A percentile compares a stretch with the other conserved stretches of the same genome.
Evolutionary conservation across 2,329 filamentous ascomycete genomes (phyloP).

Genomic region (Hypoxylon sp.): DNA sequence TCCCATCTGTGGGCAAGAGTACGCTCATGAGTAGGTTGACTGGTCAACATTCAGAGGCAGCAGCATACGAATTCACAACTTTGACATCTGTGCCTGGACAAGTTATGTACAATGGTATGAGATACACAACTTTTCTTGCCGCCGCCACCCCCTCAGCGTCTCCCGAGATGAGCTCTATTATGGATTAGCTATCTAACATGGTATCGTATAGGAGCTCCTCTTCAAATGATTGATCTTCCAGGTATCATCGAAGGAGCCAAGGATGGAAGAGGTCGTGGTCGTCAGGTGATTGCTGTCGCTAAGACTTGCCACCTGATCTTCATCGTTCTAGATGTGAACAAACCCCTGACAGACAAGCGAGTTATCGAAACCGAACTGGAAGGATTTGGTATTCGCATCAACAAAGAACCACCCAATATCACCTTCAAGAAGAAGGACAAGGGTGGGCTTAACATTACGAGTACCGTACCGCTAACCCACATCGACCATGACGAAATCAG

Average conservation of each 20-base stretch:
- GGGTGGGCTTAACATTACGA: slow-evolving; percentile 96
- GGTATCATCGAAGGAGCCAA: slow-evolving; percentile 99
- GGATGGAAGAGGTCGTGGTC: slow-evolving; percentile 96
- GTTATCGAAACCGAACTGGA: slow-evolving; percentile 96
- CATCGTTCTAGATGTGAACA: slow-evolving; percentile 98
- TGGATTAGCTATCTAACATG: slow-evolving; percentile 34
- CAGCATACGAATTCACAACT: slow-evolving; percentile 98
- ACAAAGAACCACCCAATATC: slow-evolving; percentile 97
- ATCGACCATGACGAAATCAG: slow-evolving; percentile 98
- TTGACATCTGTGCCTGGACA: slow-evolving; percentile 97
- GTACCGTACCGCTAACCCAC: slow-evolving; percentile 89
- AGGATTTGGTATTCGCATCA: slow-evolving; percentile 97
- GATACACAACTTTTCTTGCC: slow-evolving; percentile 25
- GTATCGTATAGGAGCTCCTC: slow-evolving; percentile 76
- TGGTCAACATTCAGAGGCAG: slow-evolving; percentile 96
- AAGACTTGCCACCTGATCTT: slow-evolving; percentile 99
- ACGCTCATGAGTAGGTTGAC: slow-evolving; percentile 96
- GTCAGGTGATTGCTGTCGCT: slow-evolving; percentile 98
- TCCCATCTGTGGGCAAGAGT: slow-evolving; percentile 98
- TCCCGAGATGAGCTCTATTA: slow-evolving; percentile 3
- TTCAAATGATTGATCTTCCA: slow-evolving; percentile 98
- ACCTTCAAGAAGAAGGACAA: slow-evolving; percentile 99
- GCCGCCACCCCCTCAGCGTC: slow-evolving; percentile 7
- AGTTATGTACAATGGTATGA: slow-evolving; percentile 87
- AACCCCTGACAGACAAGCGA: slow-evolving; percentile 95